Conservation (phyloP, 1,284 basidiomycete species). For the Ceratobasidium sp. region DNA sequence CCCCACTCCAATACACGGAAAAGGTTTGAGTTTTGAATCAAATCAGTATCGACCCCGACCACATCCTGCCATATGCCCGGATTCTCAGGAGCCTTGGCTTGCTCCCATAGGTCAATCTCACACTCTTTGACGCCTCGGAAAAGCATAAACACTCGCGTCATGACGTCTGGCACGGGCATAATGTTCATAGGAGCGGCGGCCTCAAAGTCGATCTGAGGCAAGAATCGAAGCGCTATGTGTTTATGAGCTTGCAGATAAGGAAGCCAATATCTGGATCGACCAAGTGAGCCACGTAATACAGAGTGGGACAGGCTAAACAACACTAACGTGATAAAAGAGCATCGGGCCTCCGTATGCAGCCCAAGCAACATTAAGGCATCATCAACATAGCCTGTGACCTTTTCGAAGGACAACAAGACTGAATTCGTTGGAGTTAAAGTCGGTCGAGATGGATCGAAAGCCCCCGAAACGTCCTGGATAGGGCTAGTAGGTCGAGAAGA, state of each 20-base stretch:
- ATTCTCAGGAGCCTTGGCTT: neutral
- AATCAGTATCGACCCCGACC: neutral
- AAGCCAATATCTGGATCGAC: constrained; percentile 60
- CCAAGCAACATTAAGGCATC: constrained; percentile 56
- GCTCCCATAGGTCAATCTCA: neutral
- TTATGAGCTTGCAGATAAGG: constrained; percentile 58
- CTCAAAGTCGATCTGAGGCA: constrained; percentile 62
- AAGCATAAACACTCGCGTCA: constrained; percentile 65
- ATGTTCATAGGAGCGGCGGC: constrained; percentile 60
- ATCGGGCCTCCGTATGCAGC: constrained; percentile 62
- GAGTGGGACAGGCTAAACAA: constrained; percentile 58
- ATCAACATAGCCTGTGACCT: constrained; percentile 58
- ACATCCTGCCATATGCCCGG: neutral
- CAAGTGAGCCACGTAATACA: constrained; percentile 49
- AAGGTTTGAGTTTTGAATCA: neutral
- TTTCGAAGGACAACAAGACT: constrained; percentile 12
- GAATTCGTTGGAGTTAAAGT: constrained; percentile 3
- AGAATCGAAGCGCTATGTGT: constrained; percentile 63
- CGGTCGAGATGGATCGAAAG: constrained; percentile 17
- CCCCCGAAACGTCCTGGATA: constrained; percentile 50
- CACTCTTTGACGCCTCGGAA: constrained; percentile 59
- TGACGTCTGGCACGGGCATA: constrained; percentile 61
- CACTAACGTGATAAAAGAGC: constrained; percentile 63
- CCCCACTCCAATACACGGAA: neutral
- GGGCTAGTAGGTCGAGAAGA: neutral